Evolutionary conservation across 345 rosid species (phyloP), one percentile per base, ranked within the genome.

Genomic region (Angophora floribunda): DNA sequence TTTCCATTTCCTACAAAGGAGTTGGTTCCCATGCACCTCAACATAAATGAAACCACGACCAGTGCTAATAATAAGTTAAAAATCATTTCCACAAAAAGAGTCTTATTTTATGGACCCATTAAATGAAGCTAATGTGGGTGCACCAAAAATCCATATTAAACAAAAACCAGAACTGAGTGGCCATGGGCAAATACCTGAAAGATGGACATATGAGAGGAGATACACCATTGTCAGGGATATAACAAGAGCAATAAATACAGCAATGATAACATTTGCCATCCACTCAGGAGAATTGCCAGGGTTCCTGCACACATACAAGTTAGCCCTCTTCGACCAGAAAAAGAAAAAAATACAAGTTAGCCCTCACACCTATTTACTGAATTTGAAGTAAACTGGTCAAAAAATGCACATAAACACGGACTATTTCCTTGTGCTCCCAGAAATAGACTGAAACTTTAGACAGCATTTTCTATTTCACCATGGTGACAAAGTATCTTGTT

Each of bases 231-330:
- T 95, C 90, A 97, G 91, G 94, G 96, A 95, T 80, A 95, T 45
- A 55, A 93, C 88, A 90, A 91, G 92, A 86, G 99, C 97, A 51
- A 98, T 90, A 85, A 92, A 88, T 91, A 91, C 90, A 51, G 98
- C 93, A 86, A 97, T 36, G 86, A 94, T 41, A 51, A 86, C 90
- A 87, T 87, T 98, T 86, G 95, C 96, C 94, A 96, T 90, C 99
- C 99, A 98, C 89, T 98, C 99, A 51, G 98, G 98, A 89, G 93
- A 91, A 91, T 93, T 87, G 1, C 99, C 99, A 6, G 98, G 98
- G 90, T 94, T 94, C 93, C 99, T 98, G 95, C 91, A 88, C 24
- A 84, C 78, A 63, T 63, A 89, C 24, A 78, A 75, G 52, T 50
- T 32, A 32, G 70, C 36, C 9, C 41, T 36, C 41, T 36, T 36